Base-by-base conservation (phyloP, 495 filamentous ascomycete genomes). In the Ramalina peruviana region DNA sequence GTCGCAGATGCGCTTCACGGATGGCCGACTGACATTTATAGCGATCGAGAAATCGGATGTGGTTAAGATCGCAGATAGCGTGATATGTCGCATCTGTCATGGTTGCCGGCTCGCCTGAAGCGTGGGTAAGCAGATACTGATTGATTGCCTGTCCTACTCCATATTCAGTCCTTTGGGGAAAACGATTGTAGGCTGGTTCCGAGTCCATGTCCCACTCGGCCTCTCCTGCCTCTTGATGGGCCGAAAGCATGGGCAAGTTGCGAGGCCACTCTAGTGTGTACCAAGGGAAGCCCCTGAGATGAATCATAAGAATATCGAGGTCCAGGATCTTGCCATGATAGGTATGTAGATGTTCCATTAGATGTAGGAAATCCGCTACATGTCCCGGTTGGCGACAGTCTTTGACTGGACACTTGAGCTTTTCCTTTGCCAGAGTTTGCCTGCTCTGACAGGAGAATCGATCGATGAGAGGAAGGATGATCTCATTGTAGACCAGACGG, bases 191-290 rank as follows among this genome's bases (percentile, higher is more conserved):
- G 26, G 19, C 19, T 10, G 37, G n/a, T 6, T 30, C 27, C 5
- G 45, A 27, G 37, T 48, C 45, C n/a, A 37, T 37, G 27, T 61
- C 51, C 58, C 58, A 61, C 20, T 49, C 39, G 30, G 30, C 7
- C 5, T 54, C 58, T 13, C 42, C 50, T 6, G 58, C 40, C 12
- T 40, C 36, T 6, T 62, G 59, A 38, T 62, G 60, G 0, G 25
- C 30, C 0, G 60, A 56, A n/a, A 59, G 43, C 43, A 56, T 53
- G 0, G 60, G 60, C 12, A 62, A 36, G 43, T 62, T 62, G 15
- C 40, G 43, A 21, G 60, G 52, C 59, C 60, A 62, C 23, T 57
- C 55, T 21, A 59, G 37, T 4, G 48, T 48, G 25, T 27, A 45
- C 59, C 59, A 62, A 13, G 43, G 46, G 26, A 59, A 36, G 45